Evolutionary conservation across 1,284 basidiomycete species (phyloP).

Genomic region (Filobasidium uniguttulatum): DNA sequence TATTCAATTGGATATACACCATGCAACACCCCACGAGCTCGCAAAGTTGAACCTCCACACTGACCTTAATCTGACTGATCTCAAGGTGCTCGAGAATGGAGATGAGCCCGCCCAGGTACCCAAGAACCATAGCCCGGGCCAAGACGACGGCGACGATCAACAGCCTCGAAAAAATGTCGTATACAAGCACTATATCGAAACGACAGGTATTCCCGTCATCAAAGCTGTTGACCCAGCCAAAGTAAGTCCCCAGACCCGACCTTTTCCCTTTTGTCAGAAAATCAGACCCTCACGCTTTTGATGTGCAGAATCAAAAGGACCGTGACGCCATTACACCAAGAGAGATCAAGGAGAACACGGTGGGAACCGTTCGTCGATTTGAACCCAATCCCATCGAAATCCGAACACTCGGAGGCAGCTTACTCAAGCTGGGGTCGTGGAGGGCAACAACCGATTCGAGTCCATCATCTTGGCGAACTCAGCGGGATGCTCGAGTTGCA

Average conservation of each 20-base stretch:
- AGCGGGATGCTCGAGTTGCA: not conserved
- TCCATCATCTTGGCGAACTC: not conserved
- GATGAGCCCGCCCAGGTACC: not conserved
- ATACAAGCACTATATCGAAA: not conserved
- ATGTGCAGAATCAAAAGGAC: not conserved
- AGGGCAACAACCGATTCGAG: not conserved
- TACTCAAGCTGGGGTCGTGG: not conserved
- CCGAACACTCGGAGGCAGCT: not conserved
- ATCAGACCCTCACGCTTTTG: not conserved
- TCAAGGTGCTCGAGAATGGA: too few relatives aligned
- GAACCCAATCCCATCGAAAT: not conserved
- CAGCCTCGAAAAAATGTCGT: not conserved
- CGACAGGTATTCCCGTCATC: not conserved
- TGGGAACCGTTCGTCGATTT: not conserved
- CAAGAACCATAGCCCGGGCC: not conserved
- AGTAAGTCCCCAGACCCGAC: not conserved
- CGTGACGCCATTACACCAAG: not conserved
- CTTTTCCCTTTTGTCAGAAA: not conserved
- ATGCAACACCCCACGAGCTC: too few relatives aligned
- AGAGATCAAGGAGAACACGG: not conserved
- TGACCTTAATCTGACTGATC: too few relatives aligned
- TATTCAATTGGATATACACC: too few relatives aligned
- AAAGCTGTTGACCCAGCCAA: slow-evolving; percentile 1
- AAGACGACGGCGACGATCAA: not conserved
- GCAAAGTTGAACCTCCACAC: too few relatives aligned